These are phyloP conservation scores for Hymenotorrendiella dingleyae DNA, from an alignment of 2,329 filamentous ascomycete species.

Conservation along the genomic window DNA sequence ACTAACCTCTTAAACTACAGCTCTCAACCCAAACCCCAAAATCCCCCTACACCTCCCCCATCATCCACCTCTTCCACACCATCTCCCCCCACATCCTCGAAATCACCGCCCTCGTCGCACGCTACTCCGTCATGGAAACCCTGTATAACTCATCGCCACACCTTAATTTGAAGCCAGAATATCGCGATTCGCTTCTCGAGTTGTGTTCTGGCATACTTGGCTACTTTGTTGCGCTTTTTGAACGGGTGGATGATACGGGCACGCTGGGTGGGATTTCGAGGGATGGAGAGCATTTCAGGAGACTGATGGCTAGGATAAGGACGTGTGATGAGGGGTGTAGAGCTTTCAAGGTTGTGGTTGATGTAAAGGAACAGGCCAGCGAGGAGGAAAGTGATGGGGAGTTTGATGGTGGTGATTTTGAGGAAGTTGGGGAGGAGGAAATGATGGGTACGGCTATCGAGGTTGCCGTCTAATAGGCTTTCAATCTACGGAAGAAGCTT, in stretches of 20 bases:
- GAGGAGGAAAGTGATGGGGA: not conserved
- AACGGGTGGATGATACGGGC: not conserved
- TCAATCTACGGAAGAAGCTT: too few species aligned
- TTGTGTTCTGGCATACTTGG: not conserved
- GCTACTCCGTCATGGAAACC: constrained; percentile 22
- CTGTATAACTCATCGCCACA: constrained; percentile 7
- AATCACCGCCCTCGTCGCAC: constrained; percentile 15
- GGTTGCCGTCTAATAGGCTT: too few species aligned
- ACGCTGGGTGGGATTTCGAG: not conserved
- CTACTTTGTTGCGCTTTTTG: constrained; percentile 1
- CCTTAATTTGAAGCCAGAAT: not conserved
- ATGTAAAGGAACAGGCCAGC: not conserved
- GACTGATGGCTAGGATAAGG: not conserved
- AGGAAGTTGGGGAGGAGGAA: not conserved
- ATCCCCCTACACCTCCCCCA: not conserved
- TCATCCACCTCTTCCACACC: not conserved
- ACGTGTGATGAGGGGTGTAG: constrained; percentile 1
- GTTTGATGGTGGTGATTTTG: not conserved
- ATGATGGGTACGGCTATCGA: not conserved
- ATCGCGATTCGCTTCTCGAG: not conserved
- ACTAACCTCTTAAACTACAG: not conserved
- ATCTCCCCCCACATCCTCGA: constrained; percentile 8
- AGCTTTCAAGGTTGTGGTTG: constrained; percentile 2
- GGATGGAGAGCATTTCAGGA: not conserved
- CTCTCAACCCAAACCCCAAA: not conserved